These are phyloP conservation scores for Pseudogymnoascus destructans DNA, from an alignment of 2,329 filamentous ascomycete genomes.

Conservation along the genomic window DNA sequence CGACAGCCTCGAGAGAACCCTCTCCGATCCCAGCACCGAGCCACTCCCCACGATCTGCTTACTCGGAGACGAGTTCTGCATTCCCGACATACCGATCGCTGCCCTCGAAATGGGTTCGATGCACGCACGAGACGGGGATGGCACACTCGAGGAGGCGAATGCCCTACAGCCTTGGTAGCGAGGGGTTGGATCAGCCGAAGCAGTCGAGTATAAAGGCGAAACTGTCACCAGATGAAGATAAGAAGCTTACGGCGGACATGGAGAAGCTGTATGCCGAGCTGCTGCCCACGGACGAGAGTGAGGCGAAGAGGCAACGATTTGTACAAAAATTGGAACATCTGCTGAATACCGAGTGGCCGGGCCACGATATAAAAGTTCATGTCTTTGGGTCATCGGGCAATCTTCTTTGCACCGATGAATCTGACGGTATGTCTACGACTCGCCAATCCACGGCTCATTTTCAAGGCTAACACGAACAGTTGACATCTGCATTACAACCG, in stretches of 20 bases:
- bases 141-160: conserved; percentile 74
- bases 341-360: conserved; percentile 84
- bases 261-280: conserved; percentile 72
- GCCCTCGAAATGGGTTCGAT: conserved; percentile 47
- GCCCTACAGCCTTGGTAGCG: conserved; percentile 79
- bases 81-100: conserved; percentile 55
- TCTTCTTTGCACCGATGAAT: conserved; percentile 84
- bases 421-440: conserved; percentile 58
- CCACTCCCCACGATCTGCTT: conserved; percentile 79
- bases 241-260: conserved; percentile 69
- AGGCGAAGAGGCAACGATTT: conserved; percentile 59
- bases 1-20: conserved; percentile 64
- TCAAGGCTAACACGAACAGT: conserved; percentile 40
- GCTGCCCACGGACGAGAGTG: conserved; percentile 68
- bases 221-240: conserved; percentile 59
- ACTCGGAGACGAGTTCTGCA: conserved; percentile 73
- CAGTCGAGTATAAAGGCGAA: conserved; percentile 59
- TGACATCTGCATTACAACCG: conserved; percentile 92
- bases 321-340: conserved; percentile 80
- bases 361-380: conserved; percentile 76
- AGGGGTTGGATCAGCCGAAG: conserved; percentile 59
- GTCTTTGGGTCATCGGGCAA: conserved; percentile 98
- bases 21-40: conserved; percentile 66
- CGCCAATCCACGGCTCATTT: background rate
- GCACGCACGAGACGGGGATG: conserved; percentile 80